A percentile compares a stretch with the other conserved stretches of the same genome.
phyloP scores from a whole-genome alignment of 2,329 filamentous ascomycete species.

The Phaeomoniella chlamydospora region DNA sequence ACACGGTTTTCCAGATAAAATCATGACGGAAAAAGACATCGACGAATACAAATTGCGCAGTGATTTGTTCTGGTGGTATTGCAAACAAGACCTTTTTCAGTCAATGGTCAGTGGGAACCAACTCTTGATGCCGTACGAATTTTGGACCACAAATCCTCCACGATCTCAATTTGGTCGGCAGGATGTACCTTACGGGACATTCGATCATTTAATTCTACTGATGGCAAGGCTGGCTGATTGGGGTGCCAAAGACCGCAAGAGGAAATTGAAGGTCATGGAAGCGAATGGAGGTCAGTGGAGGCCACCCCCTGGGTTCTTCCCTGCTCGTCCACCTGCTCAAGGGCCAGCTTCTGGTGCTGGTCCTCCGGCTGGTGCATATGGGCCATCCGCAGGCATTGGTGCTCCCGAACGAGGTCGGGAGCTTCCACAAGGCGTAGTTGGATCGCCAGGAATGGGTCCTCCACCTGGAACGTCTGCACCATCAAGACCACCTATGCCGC shows the following conservation, averaged over 20 bases:
- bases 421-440: neutral
- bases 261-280: slow-evolving; percentile 59
- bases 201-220: slow-evolving; percentile 74
- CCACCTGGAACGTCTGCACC: slow-evolving; percentile 5
- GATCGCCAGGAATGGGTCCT: slow-evolving; percentile 4
- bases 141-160: slow-evolving; percentile 80
- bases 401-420: too few relatives aligned
- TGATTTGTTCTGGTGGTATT: slow-evolving; percentile 93
- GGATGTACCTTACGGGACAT: slow-evolving; percentile 73
- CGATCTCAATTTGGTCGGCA: slow-evolving; percentile 63
- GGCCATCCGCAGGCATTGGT: slow-evolving; percentile 5
- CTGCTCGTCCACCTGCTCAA: slow-evolving; percentile 14
- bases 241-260: slow-evolving; percentile 56
- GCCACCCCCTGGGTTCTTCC: slow-evolving; percentile 33
- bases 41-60: slow-evolving; percentile 67
- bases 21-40: slow-evolving; percentile 45
- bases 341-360: slow-evolving; percentile 13
- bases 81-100: slow-evolving; percentile 86
- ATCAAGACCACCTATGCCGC: slow-evolving; percentile 16
- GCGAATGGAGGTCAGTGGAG: slow-evolving; percentile 42
- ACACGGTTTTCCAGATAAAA: slow-evolving; percentile 12
- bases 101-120: slow-evolving; percentile 75
- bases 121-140: slow-evolving; percentile 68
- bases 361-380: slow-evolving; percentile 2
- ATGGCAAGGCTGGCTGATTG: slow-evolving; percentile 71